Base-by-base conservation (phyloP, 2,329 filamentous ascomycete species). In the Cytospora piceae region DNA sequence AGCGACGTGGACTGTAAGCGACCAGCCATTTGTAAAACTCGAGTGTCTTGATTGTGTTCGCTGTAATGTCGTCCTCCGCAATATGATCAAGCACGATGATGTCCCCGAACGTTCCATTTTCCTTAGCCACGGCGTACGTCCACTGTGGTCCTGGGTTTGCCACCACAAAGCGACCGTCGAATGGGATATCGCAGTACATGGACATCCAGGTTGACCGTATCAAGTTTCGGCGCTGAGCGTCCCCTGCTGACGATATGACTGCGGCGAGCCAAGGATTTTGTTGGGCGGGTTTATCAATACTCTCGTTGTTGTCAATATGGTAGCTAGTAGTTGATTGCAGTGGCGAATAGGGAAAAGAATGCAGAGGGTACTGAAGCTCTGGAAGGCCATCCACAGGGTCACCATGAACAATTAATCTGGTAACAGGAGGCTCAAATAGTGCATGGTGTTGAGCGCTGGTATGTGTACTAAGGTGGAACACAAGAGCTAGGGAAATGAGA, bases 41-140 rank as follows among this genome's bases (percentile, higher is more conserved):
- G 17, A 76, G 69, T 4, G 74, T 74, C 69, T 77, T 76, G 66
- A 76, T 68, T 11, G 74, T 75, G 63, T 76, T 76, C 49, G 75
- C 74, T 5, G 72, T 74, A 8, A 75, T 37, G 17, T 74, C 72
- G 58, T 74, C 71, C 67, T 76, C 75, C 15, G 68, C 67, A 3
- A 76, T 61, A 54, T 74, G 70, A n/a, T 76, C 72, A 5, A 76
- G 74, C 1, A 77, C 71, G 65, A 76, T 74, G 46, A 77, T 71
- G 61, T 76, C 74, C 17, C 75, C 75, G 68, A 72, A 75, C 1
- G 74, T 76, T 32, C 68, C 69, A 59, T 76, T 76, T 67, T 77
- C 74, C 29, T 65, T 69, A 3, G 67, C 65, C n/a, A 76, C 67
- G 1, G 70, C 65, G 9, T 72, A 68, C 1, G 62, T 71, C 74